Evolutionary conservation across 306 rosid genomes (phyloP).

Genomic region (barrel medic (Medicago truncatula)): MtrunA17r5.0-ANR NC_053043.1:9537501-9538000

Average conservation of each 20-base stretch:
- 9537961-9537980: neutral
- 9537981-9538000: too few relatives aligned
- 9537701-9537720: neutral
- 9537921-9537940: neutral
- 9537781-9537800: neutral
- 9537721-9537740: neutral
- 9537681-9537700: constrained; percentile 6
- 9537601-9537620: constrained; percentile 5
- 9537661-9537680: neutral
- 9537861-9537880: too few relatives aligned
- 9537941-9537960: neutral
- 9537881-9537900: too few relatives aligned
- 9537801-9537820: too few relatives aligned
- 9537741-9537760: neutral
- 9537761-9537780: neutral
- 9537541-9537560: neutral
- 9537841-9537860: too few relatives aligned
- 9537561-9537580: constrained; percentile 23
- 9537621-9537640: neutral
- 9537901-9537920: neutral
- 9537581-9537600: constrained; percentile 34
- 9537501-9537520: neutral
- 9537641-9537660: constrained; percentile 4
- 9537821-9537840: too few relatives aligned
- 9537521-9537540: constrained; percentile 14